These are phyloP conservation scores for Neonectria punicea DNA, from an alignment of 2,329 filamentous ascomycete species.

Conservation along the genomic window DNA sequence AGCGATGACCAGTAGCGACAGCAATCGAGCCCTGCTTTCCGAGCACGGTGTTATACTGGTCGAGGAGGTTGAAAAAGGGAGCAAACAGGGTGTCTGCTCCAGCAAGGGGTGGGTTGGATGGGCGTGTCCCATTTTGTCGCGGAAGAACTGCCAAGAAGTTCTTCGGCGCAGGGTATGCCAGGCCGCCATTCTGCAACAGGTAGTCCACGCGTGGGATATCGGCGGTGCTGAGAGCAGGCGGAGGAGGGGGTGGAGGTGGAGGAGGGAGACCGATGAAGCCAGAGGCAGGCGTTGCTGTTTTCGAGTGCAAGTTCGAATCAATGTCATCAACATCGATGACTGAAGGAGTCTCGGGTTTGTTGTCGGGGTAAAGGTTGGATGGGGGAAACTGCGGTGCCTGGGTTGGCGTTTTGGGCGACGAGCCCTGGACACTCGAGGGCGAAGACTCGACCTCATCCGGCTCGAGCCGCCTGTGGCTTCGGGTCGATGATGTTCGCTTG, in stretches of 20 bases:
- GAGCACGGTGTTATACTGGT: conserved; percentile 87
- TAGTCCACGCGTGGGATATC: conserved; percentile 90
- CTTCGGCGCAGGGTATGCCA: conserved; percentile 77
- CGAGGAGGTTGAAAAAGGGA: conserved; percentile 83
- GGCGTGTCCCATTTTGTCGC: conserved; percentile 64
- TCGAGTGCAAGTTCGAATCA: conserved; percentile 45
- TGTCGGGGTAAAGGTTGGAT: conserved; percentile 52
- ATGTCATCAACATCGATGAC: conserved; percentile 52
- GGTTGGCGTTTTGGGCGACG: conserved; percentile 71
- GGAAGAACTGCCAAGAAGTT: conserved; percentile 76
- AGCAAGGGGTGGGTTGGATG: conserved; percentile 71
- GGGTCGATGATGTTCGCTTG: conserved; percentile 53
- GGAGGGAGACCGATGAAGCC: conserved; percentile 52
- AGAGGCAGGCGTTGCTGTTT: conserved; percentile 53
- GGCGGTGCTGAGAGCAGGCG: conserved; percentile 76
- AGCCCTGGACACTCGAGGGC: conserved; percentile 61
- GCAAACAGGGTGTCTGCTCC: conserved; percentile 81
- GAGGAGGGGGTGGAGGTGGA: conserved; percentile 71
- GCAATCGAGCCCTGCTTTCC: conserved; percentile 88
- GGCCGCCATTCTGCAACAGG: conserved; percentile 86
- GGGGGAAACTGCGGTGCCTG: conserved; percentile 62
- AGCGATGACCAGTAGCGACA: conserved; percentile 94
- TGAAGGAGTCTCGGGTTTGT: conserved; percentile 51
- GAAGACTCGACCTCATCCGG: conserved; percentile 56
- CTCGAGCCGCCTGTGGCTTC: conserved; percentile 51